phyloP scores from a whole-genome alignment of 805 yeast species.

The Suhomyces pyralidae region DNA sequence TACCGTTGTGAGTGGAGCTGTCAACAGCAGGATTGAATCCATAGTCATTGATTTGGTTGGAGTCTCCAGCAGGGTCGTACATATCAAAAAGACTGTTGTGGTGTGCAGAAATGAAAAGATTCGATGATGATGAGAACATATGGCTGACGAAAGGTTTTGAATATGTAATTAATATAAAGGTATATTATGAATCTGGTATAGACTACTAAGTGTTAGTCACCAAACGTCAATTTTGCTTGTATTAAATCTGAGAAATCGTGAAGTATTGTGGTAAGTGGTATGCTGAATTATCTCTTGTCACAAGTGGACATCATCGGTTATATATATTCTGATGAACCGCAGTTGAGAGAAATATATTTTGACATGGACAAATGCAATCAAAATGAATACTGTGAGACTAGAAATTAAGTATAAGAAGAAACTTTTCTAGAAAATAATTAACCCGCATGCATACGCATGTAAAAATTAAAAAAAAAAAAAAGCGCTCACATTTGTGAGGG shows the following conservation, averaged over 20 bases:
- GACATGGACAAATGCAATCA: neutral
- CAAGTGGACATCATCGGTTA: neutral
- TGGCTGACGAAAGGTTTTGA: neutral
- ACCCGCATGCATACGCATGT: neutral
- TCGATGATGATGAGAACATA: slow-evolving; percentile 12
- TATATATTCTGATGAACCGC: neutral
- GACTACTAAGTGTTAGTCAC: neutral
- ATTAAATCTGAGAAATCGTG: neutral
- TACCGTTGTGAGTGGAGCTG: neutral
- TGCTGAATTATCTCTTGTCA: neutral
- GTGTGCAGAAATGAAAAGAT: slow-evolving; percentile 2
- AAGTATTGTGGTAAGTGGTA: neutral
- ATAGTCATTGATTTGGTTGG: slow-evolving; percentile 12
- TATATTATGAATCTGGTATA: neutral
- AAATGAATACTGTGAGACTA: neutral
- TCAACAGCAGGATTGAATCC: slow-evolving; percentile 3
- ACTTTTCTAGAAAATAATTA: neutral
- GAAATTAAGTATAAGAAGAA: neutral
- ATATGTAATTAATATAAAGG: neutral
- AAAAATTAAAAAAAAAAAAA: neutral
- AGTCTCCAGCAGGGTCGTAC: slow-evolving; percentile 16
- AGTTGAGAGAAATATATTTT: neutral
- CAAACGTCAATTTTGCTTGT: neutral
- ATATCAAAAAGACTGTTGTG: slow-evolving; percentile 13
- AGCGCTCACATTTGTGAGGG: neutral